phyloP scores from a whole-genome alignment of 495 filamentous ascomycete species.

The Penicillium cataractarum region DNA sequence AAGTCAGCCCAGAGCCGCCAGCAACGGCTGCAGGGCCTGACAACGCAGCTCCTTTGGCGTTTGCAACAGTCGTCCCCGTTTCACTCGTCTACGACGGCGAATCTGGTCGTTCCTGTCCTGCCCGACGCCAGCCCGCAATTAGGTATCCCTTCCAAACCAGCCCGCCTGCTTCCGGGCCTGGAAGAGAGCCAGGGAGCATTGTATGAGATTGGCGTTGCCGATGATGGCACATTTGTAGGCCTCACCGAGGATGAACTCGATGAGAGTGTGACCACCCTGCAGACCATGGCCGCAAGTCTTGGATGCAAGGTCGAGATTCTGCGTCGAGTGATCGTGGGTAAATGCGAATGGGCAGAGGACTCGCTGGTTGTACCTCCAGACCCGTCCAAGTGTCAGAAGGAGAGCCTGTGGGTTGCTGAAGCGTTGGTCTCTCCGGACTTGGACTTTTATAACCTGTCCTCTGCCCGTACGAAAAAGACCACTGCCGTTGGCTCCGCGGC shows the following conservation, averaged over 20 bases:
- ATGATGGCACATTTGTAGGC: constrained; percentile 90
- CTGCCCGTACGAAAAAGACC: constrained; percentile 13
- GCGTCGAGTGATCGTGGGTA: constrained; percentile 81
- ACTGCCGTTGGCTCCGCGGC: neutral
- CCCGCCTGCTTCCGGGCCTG: constrained; percentile 73
- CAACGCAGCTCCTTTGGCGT: constrained; percentile 93
- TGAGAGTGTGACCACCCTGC: constrained; percentile 81
- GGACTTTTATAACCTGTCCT: constrained; percentile 41
- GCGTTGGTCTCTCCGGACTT: constrained; percentile 72
- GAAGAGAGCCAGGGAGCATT: constrained; percentile 92
- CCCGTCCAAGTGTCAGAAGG: constrained; percentile 39
- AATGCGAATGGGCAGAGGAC: constrained; percentile 75
- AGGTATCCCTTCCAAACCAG: constrained; percentile 58
- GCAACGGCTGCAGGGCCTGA: constrained; percentile 84
- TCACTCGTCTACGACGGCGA: constrained; percentile 72
- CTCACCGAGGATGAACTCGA: constrained; percentile 89
- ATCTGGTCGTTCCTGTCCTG: constrained; percentile 72
- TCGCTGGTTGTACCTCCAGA: constrained; percentile 25
- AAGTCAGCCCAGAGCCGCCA: constrained; percentile 62
- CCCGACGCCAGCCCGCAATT: constrained; percentile 63
- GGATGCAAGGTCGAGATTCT: constrained; percentile 87
- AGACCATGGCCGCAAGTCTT: constrained; percentile 87
- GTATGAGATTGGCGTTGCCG: constrained; percentile 95
- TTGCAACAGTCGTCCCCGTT: constrained; percentile 93
- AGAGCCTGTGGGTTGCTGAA: constrained; percentile 85